Evolutionary conservation across 352 stramenopile species (phyloP).

Genomic region (Blastocystis sp.): DNA sequence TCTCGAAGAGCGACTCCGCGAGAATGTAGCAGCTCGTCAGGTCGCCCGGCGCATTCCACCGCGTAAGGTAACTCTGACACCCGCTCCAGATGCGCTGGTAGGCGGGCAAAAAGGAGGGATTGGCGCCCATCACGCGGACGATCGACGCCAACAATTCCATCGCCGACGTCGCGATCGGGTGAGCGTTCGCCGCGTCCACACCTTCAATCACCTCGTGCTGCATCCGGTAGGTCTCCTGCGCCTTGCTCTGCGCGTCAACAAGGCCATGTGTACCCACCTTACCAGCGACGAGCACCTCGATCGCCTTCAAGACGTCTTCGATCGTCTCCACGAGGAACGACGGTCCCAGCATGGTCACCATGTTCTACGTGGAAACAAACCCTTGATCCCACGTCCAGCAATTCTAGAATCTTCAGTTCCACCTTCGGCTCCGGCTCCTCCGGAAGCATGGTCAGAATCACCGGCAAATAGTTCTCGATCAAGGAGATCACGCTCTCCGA

Average conservation of each 20-base stretch:
- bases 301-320: not conserved
- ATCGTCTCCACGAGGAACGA: not conserved
- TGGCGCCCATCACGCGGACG: not conserved
- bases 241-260: not conserved
- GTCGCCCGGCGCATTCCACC: not conserved
- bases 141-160: not conserved
- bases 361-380: not conserved
- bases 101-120: not conserved
- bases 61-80: not conserved
- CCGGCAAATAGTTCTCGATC: not conserved
- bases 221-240: not conserved
- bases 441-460: not conserved
- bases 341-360: not conserved
- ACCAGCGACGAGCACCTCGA: not conserved
- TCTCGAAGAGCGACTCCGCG: not conserved
- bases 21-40: conserved; percentile 4
- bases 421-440: not conserved
- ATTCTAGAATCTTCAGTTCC: not conserved
- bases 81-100: not conserved
- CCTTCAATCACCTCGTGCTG: not conserved
- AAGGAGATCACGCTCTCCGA: conserved; percentile 21
- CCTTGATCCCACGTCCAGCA: not conserved
- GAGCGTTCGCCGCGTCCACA: conserved; percentile 2
- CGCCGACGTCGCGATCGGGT: not conserved
- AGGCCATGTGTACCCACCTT: not conserved